These are phyloP conservation scores for Trypanosoma brucei DNA, from an alignment of 208 protist genomes.

Conservation along the genomic window DNA sequence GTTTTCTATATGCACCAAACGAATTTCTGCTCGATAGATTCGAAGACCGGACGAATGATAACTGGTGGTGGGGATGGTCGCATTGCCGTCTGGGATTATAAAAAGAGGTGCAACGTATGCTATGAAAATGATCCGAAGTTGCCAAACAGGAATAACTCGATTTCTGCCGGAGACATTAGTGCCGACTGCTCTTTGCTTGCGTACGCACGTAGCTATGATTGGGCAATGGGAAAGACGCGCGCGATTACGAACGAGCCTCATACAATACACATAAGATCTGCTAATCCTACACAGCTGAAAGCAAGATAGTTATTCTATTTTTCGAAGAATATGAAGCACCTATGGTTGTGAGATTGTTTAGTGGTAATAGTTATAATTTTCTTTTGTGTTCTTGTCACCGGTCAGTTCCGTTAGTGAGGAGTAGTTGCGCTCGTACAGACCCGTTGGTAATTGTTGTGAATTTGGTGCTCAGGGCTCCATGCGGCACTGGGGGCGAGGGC, in stretches of 20 bases:
- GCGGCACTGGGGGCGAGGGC: no score
- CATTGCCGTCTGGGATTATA: constrained; percentile 38
- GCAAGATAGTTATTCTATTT: background rate
- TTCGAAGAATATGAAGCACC: background rate
- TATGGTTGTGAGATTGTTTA: no score
- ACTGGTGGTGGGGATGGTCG: constrained; percentile 72
- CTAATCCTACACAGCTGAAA: background rate
- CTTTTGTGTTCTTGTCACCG: background rate
- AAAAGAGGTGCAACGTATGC: constrained; percentile 30
- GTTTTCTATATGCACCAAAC: constrained; percentile 50
- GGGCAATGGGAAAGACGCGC: constrained; percentile 65
- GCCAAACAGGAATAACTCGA: constrained; percentile 44
- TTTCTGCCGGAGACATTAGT: constrained; percentile 71
- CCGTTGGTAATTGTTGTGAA: no score
- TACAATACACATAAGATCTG: constrained; percentile 17
- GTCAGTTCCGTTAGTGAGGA: background rate
- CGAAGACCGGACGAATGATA: constrained; percentile 31
- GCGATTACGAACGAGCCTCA: constrained; percentile 29
- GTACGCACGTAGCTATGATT: constrained; percentile 84
- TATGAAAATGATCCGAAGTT: constrained; percentile 26
- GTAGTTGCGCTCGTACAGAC: no score
- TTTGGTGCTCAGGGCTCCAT: no score
- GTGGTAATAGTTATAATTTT: no score
- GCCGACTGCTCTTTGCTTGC: constrained; percentile 52
- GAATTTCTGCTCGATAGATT: constrained; percentile 76